Evolutionary conservation across 306 rosid species (phyloP), one percentile per base, ranked within the genome.

Genomic region (Vigna unguiculata): DNA sequence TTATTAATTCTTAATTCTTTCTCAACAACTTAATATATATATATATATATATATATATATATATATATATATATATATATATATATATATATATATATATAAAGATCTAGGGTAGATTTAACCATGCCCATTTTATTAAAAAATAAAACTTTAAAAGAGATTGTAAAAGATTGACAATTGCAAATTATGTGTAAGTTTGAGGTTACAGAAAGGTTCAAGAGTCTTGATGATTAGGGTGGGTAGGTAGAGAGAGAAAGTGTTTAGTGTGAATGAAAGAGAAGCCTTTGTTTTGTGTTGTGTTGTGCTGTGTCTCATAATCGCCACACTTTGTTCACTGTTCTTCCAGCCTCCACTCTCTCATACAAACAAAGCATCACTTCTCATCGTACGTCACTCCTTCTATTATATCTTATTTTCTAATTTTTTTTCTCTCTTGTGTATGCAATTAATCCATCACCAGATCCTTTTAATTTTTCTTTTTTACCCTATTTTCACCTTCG

Each of bases 401-500:
- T 45, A 1, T 2, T 10, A 43, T 43, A 11, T 11, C 3, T 43
- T 3, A 2, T 41, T 3, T 10, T 40, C 6, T 68, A 38, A 17
- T 25, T 58, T 19, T 13, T 51, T 9, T 15, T 47, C 52, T 36
- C 51, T 49, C 3, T 60, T 34, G 41, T 68, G 10, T 28, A 22
- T 78, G 45, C 68, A 80, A 71, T 80, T 74, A 75, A 71, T 12
- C 30, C 49, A 20, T 40, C 25, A 30, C 9, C 38, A 65, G 85
- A 71, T 84, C 87, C 9, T 38, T 36, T 0, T 30, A 15, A 11
- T 6, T 25, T 9, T 30, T 60, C 41, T 13, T 7, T 2, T 30
- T 60, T 20, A 15, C 14, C 28, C 59, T 53, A 53, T 53, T 53
- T 0, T 20, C 15, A 9, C 20, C 59, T 20, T 70, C 25, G 6